Conservation (phyloP, 2,329 filamentous ascomycete species). For the Aspergillus udagawae region DNA sequence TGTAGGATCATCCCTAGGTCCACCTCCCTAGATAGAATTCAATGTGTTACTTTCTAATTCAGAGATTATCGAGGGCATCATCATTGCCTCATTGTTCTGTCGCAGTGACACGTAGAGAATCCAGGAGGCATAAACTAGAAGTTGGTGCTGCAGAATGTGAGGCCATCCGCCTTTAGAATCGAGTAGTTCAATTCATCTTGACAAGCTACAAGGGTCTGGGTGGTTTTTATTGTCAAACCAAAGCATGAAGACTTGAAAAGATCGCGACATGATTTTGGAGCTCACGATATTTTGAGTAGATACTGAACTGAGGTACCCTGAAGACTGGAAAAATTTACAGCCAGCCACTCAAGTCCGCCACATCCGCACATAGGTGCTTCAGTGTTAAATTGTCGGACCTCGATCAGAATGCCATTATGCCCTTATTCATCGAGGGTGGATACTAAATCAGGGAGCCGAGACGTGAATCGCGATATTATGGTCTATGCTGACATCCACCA, state of each 20-base stretch:
- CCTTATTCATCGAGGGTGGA: not conserved
- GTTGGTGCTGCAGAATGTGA: not conserved
- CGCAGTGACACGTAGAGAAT: not conserved
- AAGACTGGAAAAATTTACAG: not conserved
- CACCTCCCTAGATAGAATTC: not conserved
- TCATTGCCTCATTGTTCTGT: not conserved
- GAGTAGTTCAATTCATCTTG: not conserved
- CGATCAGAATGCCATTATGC: not conserved
- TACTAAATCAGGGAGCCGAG: not conserved
- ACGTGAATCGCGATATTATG: not conserved
- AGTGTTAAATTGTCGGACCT: not conserved
- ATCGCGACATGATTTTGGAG: too few species aligned
- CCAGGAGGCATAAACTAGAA: not conserved
- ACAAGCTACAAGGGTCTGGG: not conserved
- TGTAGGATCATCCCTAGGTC: not conserved
- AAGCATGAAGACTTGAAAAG: not conserved
- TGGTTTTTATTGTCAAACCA: not conserved
- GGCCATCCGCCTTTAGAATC: not conserved
- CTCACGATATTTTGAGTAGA: too few species aligned
- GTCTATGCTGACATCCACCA: not conserved
- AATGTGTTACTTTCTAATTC: not conserved
- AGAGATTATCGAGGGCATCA: not conserved
- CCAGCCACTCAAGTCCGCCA: not conserved
- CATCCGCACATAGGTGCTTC: not conserved
- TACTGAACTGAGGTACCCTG: not conserved